A percentile compares a stretch with the other conserved stretches of the same genome.
Conservation (phyloP, 805 yeast species). For the Sugiyamaella valdiviana region DNA sequence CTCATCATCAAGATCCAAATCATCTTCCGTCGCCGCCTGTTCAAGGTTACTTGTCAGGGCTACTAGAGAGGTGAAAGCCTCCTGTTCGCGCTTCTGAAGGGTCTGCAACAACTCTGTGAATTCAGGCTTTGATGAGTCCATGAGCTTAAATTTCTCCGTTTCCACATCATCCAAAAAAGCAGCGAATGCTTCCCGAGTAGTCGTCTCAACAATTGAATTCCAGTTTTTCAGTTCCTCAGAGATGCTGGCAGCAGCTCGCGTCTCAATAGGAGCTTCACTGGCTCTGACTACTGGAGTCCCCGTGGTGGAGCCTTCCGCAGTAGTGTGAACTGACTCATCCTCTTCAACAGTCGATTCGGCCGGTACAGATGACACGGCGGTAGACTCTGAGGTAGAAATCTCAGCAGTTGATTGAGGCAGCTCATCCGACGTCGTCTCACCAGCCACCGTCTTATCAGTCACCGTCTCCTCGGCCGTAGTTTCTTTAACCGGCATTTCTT, state of each 20-base stretch:
- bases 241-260: background rate
- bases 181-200: slow-evolving; percentile 21
- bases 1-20: slow-evolving; percentile 11
- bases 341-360: slow-evolving; percentile 7
- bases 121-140: slow-evolving; percentile 16
- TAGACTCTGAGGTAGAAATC: background rate
- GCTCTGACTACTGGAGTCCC: background rate
- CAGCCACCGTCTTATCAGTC: background rate
- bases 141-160: slow-evolving; percentile 14
- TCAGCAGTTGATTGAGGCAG: background rate
- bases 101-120: slow-evolving; percentile 22
- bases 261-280: background rate
- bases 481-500: no score
- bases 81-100: slow-evolving; percentile 13
- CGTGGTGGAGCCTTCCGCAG: no score
- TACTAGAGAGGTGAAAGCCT: slow-evolving; percentile 12
- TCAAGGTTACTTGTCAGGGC: slow-evolving; percentile 14
- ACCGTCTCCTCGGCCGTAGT: background rate
- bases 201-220: slow-evolving; percentile 22
- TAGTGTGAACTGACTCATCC: slow-evolving; percentile 2
- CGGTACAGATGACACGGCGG: no score
- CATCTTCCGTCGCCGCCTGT: background rate
- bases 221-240: slow-evolving; percentile 16
- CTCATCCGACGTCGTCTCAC: background rate
- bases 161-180: slow-evolving; percentile 24